These are phyloP conservation scores for Endocarpon pusillum DNA, from an alignment of 495 filamentous ascomycete species.

Conservation along the genomic window DNA sequence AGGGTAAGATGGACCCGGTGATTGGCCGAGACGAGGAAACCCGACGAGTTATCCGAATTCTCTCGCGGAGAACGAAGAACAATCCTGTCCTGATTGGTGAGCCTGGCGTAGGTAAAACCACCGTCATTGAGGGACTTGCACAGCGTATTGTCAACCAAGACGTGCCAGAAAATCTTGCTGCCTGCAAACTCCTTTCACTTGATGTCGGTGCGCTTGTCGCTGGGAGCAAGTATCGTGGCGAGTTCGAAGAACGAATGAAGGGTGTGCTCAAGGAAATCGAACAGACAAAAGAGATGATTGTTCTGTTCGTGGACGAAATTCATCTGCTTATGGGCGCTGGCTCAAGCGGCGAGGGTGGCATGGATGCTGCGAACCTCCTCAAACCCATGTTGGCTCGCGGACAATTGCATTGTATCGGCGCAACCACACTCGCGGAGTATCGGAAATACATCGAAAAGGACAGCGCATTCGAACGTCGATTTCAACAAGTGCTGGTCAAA, in stretches of 20 bases:
- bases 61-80: conserved; percentile 92
- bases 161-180: conserved; percentile 86
- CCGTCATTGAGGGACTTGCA: conserved; percentile 92
- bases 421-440: conserved; percentile 87
- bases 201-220: conserved; percentile 91
- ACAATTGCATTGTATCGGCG: conserved; percentile 93
- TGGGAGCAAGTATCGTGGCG: conserved; percentile 92
- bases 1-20: conserved; percentile 95
- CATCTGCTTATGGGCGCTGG: conserved; percentile 97
- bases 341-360: conserved; percentile 82
- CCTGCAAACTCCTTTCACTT: conserved; percentile 81
- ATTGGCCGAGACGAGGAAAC: conserved; percentile 97
- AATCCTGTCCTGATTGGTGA: conserved; percentile 94
- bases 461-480: conserved; percentile 90
- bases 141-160: conserved; percentile 89
- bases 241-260: conserved; percentile 99
- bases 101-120: conserved; percentile 96
- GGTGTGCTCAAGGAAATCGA: conserved; percentile 93
- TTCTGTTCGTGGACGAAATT: conserved; percentile 96
- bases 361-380: conserved; percentile 94
- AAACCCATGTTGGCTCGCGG: conserved; percentile 96
- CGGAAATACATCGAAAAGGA: conserved; percentile 99
- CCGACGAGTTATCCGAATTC: conserved; percentile 77
- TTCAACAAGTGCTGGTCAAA: conserved; percentile 93
- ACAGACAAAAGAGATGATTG: conserved; percentile 90